Evolutionary conservation across 768 basidiomycete species (phyloP).

Genomic region (Podaxis sp.): DNA sequence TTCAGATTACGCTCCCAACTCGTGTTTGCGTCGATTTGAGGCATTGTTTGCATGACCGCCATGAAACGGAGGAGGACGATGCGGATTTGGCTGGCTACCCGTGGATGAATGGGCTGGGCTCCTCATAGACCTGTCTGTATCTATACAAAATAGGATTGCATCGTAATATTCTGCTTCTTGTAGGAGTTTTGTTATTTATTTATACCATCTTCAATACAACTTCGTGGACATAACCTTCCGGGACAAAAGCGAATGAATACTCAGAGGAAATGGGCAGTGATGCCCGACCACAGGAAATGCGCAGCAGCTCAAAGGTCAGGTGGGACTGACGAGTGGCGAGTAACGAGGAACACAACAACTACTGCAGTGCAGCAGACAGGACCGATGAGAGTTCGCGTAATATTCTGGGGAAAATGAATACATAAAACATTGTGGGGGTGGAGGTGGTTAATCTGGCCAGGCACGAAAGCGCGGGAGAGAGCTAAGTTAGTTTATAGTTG

Average conservation of each 20-base stretch:
- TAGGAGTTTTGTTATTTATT: background rate
- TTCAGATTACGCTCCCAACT: conserved; percentile 40
- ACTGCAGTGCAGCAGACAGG: background rate
- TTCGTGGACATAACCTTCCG: background rate
- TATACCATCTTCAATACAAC: background rate
- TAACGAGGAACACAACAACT: background rate
- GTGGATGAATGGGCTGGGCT: background rate
- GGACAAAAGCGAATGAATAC: background rate
- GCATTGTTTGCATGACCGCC: conserved; percentile 26
- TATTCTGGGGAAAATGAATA: background rate
- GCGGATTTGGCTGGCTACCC: background rate
- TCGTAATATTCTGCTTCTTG: background rate
- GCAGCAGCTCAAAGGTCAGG: background rate
- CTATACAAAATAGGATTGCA: background rate
- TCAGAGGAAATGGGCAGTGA: background rate
- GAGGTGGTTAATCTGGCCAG: background rate
- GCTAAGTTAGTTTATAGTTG: background rate
- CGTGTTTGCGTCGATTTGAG: conserved; percentile 39
- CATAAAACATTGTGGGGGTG: background rate
- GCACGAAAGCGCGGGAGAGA: background rate
- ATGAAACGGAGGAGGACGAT: background rate
- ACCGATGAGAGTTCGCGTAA: background rate
- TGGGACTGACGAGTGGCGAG: background rate
- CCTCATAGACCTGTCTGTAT: conserved; percentile 4
- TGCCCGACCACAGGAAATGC: background rate